Base-by-base conservation (phyloP, 208 protist genomes). In the Acanthamoeba rhysodes region DNA sequence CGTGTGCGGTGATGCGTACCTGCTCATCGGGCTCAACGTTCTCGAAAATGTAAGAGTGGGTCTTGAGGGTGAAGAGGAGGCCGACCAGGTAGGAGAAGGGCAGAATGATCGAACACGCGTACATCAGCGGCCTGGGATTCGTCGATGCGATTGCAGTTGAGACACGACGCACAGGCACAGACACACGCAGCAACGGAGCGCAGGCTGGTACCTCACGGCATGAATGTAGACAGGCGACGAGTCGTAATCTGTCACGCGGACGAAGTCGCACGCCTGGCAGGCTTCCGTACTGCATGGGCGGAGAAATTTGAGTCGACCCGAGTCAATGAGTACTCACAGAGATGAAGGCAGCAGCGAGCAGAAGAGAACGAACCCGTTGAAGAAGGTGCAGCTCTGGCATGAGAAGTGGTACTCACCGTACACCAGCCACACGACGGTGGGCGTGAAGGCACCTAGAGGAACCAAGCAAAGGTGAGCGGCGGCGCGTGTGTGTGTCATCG, bases 21-120 rank as follows among this genome's bases (percentile, higher is more conserved):
- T 94, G 37, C 68, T 92, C 88, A 27, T 97, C 88, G 18, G 96
- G 78, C 22, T 91, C 55, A 3, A 72, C 48, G 41, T 78, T 48
- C 68, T 97, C 94, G 41, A 97, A 90, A 22, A 97, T 95, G 87
- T 97, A 87, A 16, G 96, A 74, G 68, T 98, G 97, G 8, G 97
- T 98, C 80, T 98, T 98, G 18, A 98, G 87, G 9, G 97, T 98
- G 94, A 98, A 98, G 18, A 98, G 29, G 14, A 98, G 34, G 24
- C 97, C 97, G 55, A 98, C 90, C 6, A 98, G n/a, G 72, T 98
- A 98, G 55, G 96, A 85, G 8, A 98, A 12, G 9, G 96, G 97
- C 22, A 98, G 74, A 27, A 97, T 70, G 37, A 82, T 82, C 2
- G 97, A 95, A 85, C 82, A 82, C 18, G 95, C 90, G 41, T 97